These are phyloP conservation scores for Hypsizygus marmoreus DNA, from an alignment of 768 basidiomycete species.

Conservation along the genomic window DNA sequence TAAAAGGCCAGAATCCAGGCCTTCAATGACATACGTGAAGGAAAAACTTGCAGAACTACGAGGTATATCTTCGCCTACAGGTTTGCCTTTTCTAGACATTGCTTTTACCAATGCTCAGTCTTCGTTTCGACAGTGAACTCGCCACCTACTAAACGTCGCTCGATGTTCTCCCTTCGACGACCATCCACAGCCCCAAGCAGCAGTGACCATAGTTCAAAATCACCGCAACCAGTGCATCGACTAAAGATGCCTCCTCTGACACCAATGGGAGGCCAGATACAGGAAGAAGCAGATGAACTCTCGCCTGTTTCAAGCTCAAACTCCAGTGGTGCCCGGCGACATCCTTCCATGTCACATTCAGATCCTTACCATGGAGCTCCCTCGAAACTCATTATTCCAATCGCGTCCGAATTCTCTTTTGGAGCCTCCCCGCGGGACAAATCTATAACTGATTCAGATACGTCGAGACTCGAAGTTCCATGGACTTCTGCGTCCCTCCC, in stretches of 20 bases:
- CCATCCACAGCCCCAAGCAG: constrained; percentile 19
- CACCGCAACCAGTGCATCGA: constrained; percentile 1
- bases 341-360: background rate
- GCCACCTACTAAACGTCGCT: constrained; percentile 7
- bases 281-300: background rate
- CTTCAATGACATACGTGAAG: constrained; percentile 38
- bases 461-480: constrained; percentile 13
- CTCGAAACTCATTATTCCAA: background rate
- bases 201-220: constrained; percentile 9
- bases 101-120: too few relatives aligned
- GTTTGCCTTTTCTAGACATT: background rate
- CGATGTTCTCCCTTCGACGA: constrained; percentile 18
- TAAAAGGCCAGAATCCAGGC: constrained; percentile 37
- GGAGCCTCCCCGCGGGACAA: background rate
- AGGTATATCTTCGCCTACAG: constrained; percentile 5
- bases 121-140: background rate
- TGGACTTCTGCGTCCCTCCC: constrained; percentile 14
- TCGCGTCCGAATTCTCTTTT: background rate
- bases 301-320: background rate
- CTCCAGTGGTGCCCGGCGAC: background rate
- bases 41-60: constrained; percentile 24
- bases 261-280: background rate
- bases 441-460: background rate
- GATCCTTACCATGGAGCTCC: background rate
- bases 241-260: background rate